Evolutionary conservation across 2,329 filamentous ascomycete genomes (phyloP).

Genomic region (Samsoniella hepiali): DNA sequence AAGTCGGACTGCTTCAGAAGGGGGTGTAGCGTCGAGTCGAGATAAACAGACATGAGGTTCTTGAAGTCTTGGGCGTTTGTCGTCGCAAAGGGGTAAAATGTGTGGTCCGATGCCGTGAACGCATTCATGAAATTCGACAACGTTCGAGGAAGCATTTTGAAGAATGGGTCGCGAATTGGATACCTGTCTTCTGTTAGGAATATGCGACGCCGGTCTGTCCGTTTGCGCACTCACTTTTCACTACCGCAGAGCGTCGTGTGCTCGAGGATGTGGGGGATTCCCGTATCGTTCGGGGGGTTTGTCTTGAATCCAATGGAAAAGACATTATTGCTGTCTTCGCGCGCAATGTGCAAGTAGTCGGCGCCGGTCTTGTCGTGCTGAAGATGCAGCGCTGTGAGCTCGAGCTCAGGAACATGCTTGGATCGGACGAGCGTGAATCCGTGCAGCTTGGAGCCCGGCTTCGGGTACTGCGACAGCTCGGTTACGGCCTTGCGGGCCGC

Average conservation of each 20-base stretch:
- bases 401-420: conserved; percentile 91
- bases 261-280: conserved; percentile 94
- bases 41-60: conserved; percentile 93
- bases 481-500: conserved; percentile 64
- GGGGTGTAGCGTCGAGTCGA: conserved; percentile 89
- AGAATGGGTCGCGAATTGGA: conserved; percentile 97
- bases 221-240: conserved; percentile 62
- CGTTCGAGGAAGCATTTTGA: conserved; percentile 98
- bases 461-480: conserved; percentile 71
- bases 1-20: conserved; percentile 90
- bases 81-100: conserved; percentile 95
- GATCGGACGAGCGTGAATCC: conserved; percentile 87
- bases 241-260: conserved; percentile 96
- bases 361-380: conserved; percentile 94
- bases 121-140: conserved; percentile 99
- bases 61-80: conserved; percentile 94
- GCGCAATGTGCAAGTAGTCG: conserved; percentile 90
- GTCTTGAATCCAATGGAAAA: conserved; percentile 99
- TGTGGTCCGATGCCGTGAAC: conserved; percentile 94
- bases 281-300: conserved; percentile 93
- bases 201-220: conserved; percentile 6
- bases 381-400: conserved; percentile 85
- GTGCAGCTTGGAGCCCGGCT: conserved; percentile 79
- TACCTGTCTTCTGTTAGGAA: conserved; percentile 57
- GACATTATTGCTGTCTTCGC: conserved; percentile 98